These are phyloP conservation scores for Hawksworthiomyces lignivorus DNA, from an alignment of 2,329 filamentous ascomycete species.

Conservation along the genomic window DNA sequence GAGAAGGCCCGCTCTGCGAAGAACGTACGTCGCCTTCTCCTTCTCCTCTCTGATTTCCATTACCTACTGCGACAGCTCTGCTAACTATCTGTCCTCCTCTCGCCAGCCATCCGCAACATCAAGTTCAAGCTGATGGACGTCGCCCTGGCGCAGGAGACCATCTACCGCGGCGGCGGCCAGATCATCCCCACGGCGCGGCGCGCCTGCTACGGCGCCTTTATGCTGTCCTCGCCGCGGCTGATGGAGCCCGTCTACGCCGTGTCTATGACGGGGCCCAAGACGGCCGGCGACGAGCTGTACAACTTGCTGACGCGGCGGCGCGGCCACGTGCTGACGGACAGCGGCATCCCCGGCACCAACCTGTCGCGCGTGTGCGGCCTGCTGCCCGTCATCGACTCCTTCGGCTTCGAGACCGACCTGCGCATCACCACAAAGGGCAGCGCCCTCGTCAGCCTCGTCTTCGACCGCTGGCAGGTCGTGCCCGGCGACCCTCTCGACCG, in stretches of 20 bases:
- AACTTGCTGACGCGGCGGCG: constrained; percentile 81
- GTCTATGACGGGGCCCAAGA: constrained; percentile 85
- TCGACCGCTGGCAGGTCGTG: constrained; percentile 93
- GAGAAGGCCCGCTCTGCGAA: constrained; percentile 95
- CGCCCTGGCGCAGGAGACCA: constrained; percentile 76
- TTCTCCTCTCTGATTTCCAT: constrained; percentile 15
- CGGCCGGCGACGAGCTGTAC: constrained; percentile 82
- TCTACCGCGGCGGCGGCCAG: constrained; percentile 91
- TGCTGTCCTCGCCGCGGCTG: constrained; percentile 90
- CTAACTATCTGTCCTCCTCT: constrained; percentile 18
- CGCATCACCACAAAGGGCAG: constrained; percentile 92
- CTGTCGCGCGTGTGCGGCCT: constrained; percentile 87
- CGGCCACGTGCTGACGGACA: constrained; percentile 91
- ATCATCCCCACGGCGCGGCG: constrained; percentile 92
- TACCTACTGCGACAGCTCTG: constrained; percentile 11
- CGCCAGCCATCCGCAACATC: constrained; percentile 94
- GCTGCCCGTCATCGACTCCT: constrained; percentile 92
- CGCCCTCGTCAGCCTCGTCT: constrained; percentile 83
- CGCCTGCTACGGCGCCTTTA: constrained; percentile 90
- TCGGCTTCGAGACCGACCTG: constrained; percentile 96
- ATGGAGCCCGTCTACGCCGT: constrained; percentile 96
- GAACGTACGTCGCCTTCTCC: constrained; percentile 61
- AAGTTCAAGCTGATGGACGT: constrained; percentile 96
- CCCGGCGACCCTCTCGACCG: constrained; percentile 91
- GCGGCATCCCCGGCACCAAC: constrained; percentile 87